Conservation (phyloP, 495 filamentous ascomycete genomes). For the Daldinia bambusicola region DNA sequence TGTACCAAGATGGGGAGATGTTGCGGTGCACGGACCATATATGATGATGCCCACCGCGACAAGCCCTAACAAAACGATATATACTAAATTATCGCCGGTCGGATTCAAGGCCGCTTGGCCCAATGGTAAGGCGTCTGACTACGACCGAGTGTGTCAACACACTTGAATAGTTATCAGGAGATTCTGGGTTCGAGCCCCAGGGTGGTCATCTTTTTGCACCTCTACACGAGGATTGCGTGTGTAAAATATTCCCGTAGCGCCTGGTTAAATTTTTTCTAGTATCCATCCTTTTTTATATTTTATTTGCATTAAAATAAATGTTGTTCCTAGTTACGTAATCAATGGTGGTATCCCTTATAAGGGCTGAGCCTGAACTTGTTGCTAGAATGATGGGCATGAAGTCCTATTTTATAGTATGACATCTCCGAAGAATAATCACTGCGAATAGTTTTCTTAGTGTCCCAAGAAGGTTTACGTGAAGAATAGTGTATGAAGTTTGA, state of each 20-base stretch:
- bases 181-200: constrained; percentile 33
- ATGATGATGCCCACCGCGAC: not conserved
- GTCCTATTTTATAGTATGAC: not conserved
- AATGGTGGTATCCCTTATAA: too few relatives aligned
- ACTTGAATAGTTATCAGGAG: constrained; percentile 25
- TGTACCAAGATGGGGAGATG: not conserved
- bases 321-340: too few relatives aligned
- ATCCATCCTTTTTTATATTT: not conserved
- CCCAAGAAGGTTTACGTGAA: not conserved
- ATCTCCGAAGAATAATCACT: not conserved
- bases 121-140: constrained; percentile 32
- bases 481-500: constrained; percentile 33
- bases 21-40: not conserved
- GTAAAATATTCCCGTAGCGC: not conserved
- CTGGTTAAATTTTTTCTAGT: not conserved
- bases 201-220: constrained; percentile 10
- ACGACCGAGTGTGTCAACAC: constrained; percentile 17
- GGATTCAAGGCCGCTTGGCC: constrained; percentile 21
- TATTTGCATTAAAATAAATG: too few relatives aligned
- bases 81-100: not conserved
- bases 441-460: constrained; percentile 14
- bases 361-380: too few relatives aligned
- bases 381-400: not conserved
- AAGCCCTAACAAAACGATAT: not conserved
- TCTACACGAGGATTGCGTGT: not conserved